Percentiles rank a stretch among this genome's conserved stretches.
These are phyloP conservation scores for Clonostachys byssicola DNA, from an alignment of 2,329 filamentous ascomycete genomes.

Conservation along the genomic window DNA sequence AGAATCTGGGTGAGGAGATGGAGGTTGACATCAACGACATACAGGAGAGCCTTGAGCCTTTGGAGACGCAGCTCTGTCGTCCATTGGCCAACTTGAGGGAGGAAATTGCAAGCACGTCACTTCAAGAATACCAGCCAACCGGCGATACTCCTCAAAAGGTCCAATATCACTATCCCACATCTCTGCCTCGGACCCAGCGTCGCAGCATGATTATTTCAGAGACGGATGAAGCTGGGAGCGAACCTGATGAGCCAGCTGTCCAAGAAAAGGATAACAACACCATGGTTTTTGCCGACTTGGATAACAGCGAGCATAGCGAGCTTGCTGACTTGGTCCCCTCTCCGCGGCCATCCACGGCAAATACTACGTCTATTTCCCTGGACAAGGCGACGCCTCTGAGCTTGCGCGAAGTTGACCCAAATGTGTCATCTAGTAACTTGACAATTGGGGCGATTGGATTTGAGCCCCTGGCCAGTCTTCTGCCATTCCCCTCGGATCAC, in stretches of 20 bases:
- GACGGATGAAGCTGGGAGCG: slow-evolving; percentile 20
- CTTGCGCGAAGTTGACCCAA: slow-evolving; percentile 53
- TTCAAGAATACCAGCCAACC: slow-evolving; percentile 81
- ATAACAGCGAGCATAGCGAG: slow-evolving; percentile 17
- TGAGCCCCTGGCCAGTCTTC: slow-evolving; percentile 35
- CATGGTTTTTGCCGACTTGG: slow-evolving; percentile 35
- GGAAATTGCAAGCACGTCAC: slow-evolving; percentile 56
- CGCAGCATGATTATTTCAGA: slow-evolving; percentile 37
- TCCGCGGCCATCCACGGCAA: slow-evolving; percentile 1
- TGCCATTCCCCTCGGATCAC: slow-evolving; percentile 33
- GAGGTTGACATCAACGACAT: slow-evolving; percentile 54
- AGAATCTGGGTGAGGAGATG: slow-evolving; percentile 66
- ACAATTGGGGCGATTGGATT: slow-evolving; percentile 29
- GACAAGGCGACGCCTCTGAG: slow-evolving; percentile 23
- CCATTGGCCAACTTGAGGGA: slow-evolving; percentile 69
- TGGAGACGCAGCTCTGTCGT: slow-evolving; percentile 57
- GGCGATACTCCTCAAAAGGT: slow-evolving; percentile 81
- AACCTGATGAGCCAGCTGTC: slow-evolving; percentile 6
- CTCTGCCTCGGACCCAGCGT: slow-evolving; percentile 67
- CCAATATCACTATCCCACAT: slow-evolving; percentile 75
- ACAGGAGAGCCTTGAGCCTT: slow-evolving; percentile 54
- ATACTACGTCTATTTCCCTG: slow-evolving; percentile 11
- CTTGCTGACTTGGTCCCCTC: slow-evolving; percentile 6
- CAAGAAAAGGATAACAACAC: slow-evolving; percentile 28
- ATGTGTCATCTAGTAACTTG: slow-evolving; percentile 32